Evolutionary conservation across 257 asterid species (phyloP), one percentile per base, ranked within the genome.

Genomic region (Leptodermis oblonga): DNA sequence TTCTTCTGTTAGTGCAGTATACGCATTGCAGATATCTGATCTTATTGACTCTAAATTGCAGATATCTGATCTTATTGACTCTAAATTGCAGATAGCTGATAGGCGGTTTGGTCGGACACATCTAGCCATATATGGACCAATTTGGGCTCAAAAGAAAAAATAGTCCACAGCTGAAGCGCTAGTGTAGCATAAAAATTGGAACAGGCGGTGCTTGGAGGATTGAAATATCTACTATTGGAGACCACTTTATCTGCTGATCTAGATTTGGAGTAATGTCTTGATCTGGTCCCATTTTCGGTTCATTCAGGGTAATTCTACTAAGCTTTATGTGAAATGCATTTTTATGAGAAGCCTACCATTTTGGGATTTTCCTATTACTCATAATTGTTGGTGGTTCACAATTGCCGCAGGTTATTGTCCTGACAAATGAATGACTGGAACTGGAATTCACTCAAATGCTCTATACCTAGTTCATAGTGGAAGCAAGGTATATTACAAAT

Each of bases 31-130:
- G 52, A 17, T 46, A 46, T 42, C 45, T 61, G 12, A 37, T n/a
- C 34, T 59, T 56, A 51, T 39, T 59, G 12, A 55, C 23, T 31
- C 53, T n/a, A 74, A 25, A 17, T 13, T 41, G 45, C 13, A 5
- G 52, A 17, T 46, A 46, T 42, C 45, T 61, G 12, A 37, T n/a
- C 34, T 59, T 56, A 51, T 39, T 59, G 12, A 55, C 23, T 31
- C 53, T n/a, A 74, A 25, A 63, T 39, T 72, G 82, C 86, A 94
- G 99, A 86, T 94, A 82, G 88, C 97, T 78, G 99, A 91, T 82
- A 81, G 97, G 81, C 73, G 97, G 74, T 91, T 94, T 86, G 97
- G 99, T n/a, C 86, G 99, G 76, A 94, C 99, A 2, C 85, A 89
- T 79, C 81, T 94, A 23, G 99, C 93, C 14, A 85, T 94, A 86